Conservation (phyloP, 2,329 filamentous ascomycete genomes). For the Aureobasidium uvarum region DNA sequence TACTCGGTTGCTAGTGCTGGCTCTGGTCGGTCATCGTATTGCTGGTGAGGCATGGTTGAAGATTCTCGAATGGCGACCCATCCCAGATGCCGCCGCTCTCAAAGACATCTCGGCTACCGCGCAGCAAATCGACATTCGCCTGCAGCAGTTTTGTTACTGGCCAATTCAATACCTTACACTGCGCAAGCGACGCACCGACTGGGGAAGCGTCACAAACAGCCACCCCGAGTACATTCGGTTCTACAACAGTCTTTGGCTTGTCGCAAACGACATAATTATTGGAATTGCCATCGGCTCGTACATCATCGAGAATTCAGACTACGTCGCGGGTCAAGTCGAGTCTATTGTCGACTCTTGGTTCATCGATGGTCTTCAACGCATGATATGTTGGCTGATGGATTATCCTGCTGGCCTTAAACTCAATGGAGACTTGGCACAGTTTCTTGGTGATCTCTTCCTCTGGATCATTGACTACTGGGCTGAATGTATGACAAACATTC, state of each 20-base stretch:
- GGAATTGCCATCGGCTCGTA: slow-evolving; percentile 95
- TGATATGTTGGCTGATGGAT: slow-evolving; percentile 93
- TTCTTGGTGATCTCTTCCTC: slow-evolving; percentile 89
- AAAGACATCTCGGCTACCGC: slow-evolving; percentile 97
- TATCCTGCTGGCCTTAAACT: slow-evolving; percentile 94
- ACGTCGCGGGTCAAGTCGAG: slow-evolving; percentile 78
- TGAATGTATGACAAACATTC: slow-evolving; percentile 71
- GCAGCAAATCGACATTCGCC: slow-evolving; percentile 92
- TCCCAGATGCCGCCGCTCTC: slow-evolving; percentile 75
- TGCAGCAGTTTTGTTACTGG: slow-evolving; percentile 99
- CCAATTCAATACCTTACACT: slow-evolving; percentile 93
- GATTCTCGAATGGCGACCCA: slow-evolving; percentile 79
- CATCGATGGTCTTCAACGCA: slow-evolving; percentile 80
- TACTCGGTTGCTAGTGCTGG: slow-evolving; percentile 68
- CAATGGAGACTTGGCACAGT: slow-evolving; percentile 89
- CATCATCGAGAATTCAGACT: slow-evolving; percentile 89
- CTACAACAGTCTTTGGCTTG: slow-evolving; percentile 98
- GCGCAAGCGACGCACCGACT: slow-evolving; percentile 83
- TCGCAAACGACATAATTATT: slow-evolving; percentile 98
- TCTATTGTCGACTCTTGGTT: slow-evolving; percentile 75
- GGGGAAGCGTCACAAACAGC: slow-evolving; percentile 92
- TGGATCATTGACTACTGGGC: slow-evolving; percentile 99
- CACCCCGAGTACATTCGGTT: slow-evolving; percentile 98
- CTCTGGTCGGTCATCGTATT: slow-evolving; percentile 74
- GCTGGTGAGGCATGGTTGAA: slow-evolving; percentile 75